These are phyloP conservation scores for Sistotremastrum suecicum DNA, from an alignment of 768 basidiomycete genomes.

Conservation along the genomic window DNA sequence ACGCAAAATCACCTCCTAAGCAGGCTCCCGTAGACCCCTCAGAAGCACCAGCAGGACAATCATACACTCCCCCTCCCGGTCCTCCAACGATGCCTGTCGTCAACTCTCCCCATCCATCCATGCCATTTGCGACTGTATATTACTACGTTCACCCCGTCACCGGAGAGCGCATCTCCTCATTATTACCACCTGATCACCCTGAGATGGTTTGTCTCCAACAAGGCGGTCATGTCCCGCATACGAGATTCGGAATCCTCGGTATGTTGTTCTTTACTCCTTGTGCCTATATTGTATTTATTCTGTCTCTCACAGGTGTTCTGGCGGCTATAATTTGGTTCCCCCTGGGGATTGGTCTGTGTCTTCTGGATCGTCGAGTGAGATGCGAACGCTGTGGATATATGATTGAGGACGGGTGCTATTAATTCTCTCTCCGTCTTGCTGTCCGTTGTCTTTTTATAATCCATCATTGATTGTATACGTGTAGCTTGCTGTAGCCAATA, in stretches of 20 bases:
- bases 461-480: no score
- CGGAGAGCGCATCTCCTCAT: slow-evolving; percentile 40
- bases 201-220: slow-evolving; percentile 77
- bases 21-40: no score
- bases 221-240: slow-evolving; percentile 49
- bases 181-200: slow-evolving; percentile 64
- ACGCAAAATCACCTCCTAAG: no score
- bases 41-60: slow-evolving; percentile 10
- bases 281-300: neutral
- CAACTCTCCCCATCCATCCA: neutral
- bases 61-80: slow-evolving; percentile 9
- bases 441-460: no score
- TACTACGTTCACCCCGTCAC: slow-evolving; percentile 55
- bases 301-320: slow-evolving; percentile 40
- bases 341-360: slow-evolving; percentile 61
- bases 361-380: slow-evolving; percentile 56
- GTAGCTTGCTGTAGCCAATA: no score
- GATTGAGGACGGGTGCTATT: slow-evolving; percentile 22
- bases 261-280: slow-evolving; percentile 12
- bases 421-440: neutral
- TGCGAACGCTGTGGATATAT: slow-evolving; percentile 38
- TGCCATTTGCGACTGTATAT: slow-evolving; percentile 32
- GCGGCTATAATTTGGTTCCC: slow-evolving; percentile 83
- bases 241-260: slow-evolving; percentile 62
- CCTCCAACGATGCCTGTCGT: slow-evolving; percentile 11